phyloP scores from a whole-genome alignment of 148 eudicot species.

The Fallopia convolvulus region DNA sequence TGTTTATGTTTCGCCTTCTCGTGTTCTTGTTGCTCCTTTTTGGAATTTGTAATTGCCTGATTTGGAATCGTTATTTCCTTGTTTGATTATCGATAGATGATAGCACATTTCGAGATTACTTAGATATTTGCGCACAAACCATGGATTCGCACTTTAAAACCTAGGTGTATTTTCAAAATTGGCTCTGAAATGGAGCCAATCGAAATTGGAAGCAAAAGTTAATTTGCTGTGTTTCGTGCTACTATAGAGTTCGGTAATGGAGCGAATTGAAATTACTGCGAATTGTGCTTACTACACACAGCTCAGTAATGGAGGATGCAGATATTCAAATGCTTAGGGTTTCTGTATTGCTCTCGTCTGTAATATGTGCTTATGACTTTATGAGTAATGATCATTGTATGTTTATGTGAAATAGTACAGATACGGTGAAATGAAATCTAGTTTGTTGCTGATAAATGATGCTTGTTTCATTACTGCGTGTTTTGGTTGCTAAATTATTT shows the following conservation, averaged over 20 bases:
- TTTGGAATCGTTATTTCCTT: not conserved
- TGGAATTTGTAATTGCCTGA: too few species aligned
- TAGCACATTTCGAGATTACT: not conserved
- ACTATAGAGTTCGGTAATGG: not conserved
- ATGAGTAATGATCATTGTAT: not conserved
- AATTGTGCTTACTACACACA: constrained; percentile 76
- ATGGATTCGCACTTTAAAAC: not conserved
- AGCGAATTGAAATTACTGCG: constrained; percentile 55
- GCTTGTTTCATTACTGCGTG: not conserved
- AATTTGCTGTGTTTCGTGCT: constrained; percentile 1
- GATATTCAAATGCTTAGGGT: constrained; percentile 87
- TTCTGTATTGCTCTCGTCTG: constrained; percentile 29
- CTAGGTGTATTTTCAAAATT: constrained; percentile 70
- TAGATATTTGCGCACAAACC: not conserved
- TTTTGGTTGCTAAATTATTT: not conserved
- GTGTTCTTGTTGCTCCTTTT: not conserved
- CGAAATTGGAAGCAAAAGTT: constrained; percentile 52
- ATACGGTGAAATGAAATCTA: not conserved
- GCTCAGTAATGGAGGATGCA: constrained; percentile 69
- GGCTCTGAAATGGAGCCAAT: constrained; percentile 95
- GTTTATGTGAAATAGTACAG: not conserved
- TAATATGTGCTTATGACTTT: not conserved
- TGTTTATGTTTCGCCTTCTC: not conserved
- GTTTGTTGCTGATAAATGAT: not conserved
- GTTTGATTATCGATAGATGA: not conserved